Evolutionary conservation across 768 basidiomycete species (phyloP).

Genomic region (Boletus sp.): DNA sequence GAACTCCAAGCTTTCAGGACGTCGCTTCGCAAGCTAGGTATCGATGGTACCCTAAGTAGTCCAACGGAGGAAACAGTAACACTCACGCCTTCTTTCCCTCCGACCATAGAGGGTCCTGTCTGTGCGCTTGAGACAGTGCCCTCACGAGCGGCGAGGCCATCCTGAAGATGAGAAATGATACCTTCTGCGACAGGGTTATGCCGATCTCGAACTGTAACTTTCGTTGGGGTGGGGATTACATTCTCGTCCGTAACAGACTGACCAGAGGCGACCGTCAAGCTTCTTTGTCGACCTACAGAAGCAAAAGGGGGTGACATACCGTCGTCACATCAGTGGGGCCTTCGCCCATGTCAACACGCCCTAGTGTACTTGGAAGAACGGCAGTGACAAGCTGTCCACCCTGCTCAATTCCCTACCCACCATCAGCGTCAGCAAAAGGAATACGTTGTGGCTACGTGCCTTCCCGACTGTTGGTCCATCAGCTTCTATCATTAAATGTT

Average conservation of each 20-base stretch:
- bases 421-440: not conserved
- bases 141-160: not conserved
- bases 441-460: not conserved
- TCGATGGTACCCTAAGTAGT: not conserved
- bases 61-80: not conserved
- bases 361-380: not conserved
- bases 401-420: not conserved
- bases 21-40: conserved; percentile 6
- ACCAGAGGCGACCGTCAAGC: not conserved
- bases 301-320: conserved; percentile 8
- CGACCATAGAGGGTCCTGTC: not conserved
- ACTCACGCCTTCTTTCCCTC: conserved; percentile 13
- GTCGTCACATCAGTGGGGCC: not conserved
- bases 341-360: not conserved
- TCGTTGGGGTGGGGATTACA: not conserved
- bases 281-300: not conserved
- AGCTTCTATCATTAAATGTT: not conserved
- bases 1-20: conserved; percentile 24
- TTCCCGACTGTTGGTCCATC: not conserved
- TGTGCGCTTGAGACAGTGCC: not conserved
- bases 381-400: not conserved
- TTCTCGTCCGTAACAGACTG: not conserved
- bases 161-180: not conserved
- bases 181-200: not conserved
- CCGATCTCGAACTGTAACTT: not conserved